phyloP scores from a whole-genome alignment of 2,329 filamentous ascomycete species.

The Botrytis fragariae region DNA sequence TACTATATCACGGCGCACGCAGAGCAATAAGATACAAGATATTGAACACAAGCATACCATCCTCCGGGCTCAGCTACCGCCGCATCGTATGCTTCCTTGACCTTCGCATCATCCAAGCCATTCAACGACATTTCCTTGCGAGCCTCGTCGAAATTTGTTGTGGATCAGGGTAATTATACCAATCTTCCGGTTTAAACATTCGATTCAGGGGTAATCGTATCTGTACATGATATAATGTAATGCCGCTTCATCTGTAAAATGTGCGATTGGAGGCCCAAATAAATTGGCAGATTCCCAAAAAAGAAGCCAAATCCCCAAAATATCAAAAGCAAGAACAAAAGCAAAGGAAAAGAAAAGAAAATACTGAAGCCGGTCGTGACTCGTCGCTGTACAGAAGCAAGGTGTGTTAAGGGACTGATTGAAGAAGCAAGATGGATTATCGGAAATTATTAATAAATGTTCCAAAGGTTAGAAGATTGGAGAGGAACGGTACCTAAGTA shows the following conservation, averaged over 20 bases:
- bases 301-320: not conserved
- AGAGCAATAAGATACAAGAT: not conserved
- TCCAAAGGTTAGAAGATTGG: constrained; percentile 4
- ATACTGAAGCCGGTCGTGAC: not conserved
- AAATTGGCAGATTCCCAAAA: constrained; percentile 3
- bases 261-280: not conserved
- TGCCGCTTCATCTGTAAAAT: constrained; percentile 32
- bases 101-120: constrained; percentile 77
- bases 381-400: not conserved
- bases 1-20: constrained; percentile 2
- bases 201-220: constrained; percentile 34
- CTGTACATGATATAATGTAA: constrained; percentile 33
- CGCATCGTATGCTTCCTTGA: constrained; percentile 81
- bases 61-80: constrained; percentile 81
- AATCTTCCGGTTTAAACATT: constrained; percentile 19
- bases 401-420: not conserved
- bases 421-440: constrained; percentile 16
- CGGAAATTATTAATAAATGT: constrained; percentile 16
- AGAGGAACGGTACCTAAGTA: not conserved
- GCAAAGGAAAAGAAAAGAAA: not conserved
- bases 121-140: constrained; percentile 79
- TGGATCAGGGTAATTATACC: constrained; percentile 13
- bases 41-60: constrained; percentile 60
- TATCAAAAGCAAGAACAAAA: not conserved
- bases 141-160: constrained; percentile 13